phyloP scores from a whole-genome alignment of 495 filamentous ascomycete species.

The Xylaria venustula region DNA sequence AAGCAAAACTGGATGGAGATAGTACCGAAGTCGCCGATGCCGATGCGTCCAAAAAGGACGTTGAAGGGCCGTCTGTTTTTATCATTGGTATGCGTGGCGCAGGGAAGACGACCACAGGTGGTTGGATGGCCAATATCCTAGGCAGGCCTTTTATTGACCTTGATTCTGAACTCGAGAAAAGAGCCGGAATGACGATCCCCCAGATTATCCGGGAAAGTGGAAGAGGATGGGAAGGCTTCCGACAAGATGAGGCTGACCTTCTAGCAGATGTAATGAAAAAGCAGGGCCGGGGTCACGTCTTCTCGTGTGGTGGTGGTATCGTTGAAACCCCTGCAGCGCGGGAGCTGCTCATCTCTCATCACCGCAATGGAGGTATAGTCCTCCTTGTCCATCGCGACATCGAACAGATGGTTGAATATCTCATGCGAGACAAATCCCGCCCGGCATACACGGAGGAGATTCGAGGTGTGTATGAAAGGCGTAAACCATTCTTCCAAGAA shows the following conservation, averaged over 20 bases:
- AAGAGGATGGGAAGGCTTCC: constrained; percentile 86
- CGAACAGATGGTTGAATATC: constrained; percentile 82
- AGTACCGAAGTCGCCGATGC: constrained; percentile 41
- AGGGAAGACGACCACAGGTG: constrained; percentile 91
- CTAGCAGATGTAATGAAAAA: constrained; percentile 71
- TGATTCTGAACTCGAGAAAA: constrained; percentile 78
- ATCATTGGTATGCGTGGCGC: constrained; percentile 98
- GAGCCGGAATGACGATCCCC: constrained; percentile 72
- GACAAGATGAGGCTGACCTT: constrained; percentile 73
- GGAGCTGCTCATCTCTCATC: constrained; percentile 69
- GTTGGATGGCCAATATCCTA: constrained; percentile 74
- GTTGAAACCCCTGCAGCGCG: constrained; percentile 86
- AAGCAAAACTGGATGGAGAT: constrained; percentile 72
- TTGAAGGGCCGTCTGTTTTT: constrained; percentile 65
- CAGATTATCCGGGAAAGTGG: constrained; percentile 67
- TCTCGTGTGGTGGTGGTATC: constrained; percentile 92
- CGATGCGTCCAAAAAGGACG: constrained; percentile 36
- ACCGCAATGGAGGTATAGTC: constrained; percentile 81
- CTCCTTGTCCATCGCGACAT: constrained; percentile 86
- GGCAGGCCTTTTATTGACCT: constrained; percentile 80
- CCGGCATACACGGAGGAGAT: constrained; percentile 95
- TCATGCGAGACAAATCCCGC: constrained; percentile 84
- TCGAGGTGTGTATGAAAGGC: constrained; percentile 85
- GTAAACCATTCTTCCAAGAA: constrained; percentile 86
- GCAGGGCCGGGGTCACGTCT: constrained; percentile 71